Base-by-base conservation (phyloP, 345 rosid genomes). In the Reutealis trisperma region DNA sequence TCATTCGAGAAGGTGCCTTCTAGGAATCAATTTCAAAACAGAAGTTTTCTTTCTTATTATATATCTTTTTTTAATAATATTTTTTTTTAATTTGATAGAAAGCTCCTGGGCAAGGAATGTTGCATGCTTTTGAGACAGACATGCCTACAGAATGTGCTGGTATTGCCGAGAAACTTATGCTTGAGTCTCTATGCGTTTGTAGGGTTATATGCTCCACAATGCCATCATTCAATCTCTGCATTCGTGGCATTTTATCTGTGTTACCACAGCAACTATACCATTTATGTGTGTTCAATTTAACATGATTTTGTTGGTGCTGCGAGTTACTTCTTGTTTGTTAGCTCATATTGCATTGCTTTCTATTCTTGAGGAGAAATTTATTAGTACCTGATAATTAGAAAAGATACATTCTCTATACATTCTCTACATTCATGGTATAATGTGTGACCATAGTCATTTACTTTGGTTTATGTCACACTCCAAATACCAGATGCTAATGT, bases 111-210 rank as follows among this genome's bases (percentile, higher is more conserved):
- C 84, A 71, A 76, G 81, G 76, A 80, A 71, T 84, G 21, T 81
- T 93, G 69, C 91, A 87, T 70, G 89, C 89, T 52, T 90, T 80
- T 81, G 94, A 88, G 87, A 74, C 81, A 58, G 89, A 93, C 76
- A 75, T 52, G 11, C 77, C 88, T 67, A 78, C 87, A 55, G 86
- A 83, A 75, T 80, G 77, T 84, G 63, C 84, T 76, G 89, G 99
- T 95, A 91, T 71, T 89, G 78, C 75, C 72, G 69, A 72, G 34
- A 70, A 71, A 51, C 62, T 71, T 42, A 18, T 42, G 27, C 25
- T 64, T 63, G 0, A 18, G 66, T 37, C 18, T 37, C 18, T 45
- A 24, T 61, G 32, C 6, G 19, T 67, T 59, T 75, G 41, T 61
- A 62, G 34, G 16, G 54, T 68, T 51, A 21, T 59, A 30, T 44